Percentiles rank a stretch among this genome's conserved stretches.
Evolutionary conservation across 2,329 filamentous ascomycete genomes (phyloP).

Genomic region (Ophiosphaerella korrae): DNA sequence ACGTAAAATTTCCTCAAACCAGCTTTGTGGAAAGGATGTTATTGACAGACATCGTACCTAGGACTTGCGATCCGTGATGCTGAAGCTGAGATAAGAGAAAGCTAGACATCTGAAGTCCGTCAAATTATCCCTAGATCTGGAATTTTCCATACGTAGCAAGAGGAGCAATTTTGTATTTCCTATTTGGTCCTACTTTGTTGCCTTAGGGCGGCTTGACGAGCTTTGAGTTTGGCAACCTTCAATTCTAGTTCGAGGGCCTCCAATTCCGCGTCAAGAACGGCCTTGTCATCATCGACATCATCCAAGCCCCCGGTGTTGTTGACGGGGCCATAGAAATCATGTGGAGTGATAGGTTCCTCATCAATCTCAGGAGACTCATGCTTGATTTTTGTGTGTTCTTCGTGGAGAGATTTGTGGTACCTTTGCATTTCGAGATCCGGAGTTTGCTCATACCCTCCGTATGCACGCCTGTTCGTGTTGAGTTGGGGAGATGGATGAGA

Average conservation of each 20-base stretch:
- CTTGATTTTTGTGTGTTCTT: conserved; percentile 16
- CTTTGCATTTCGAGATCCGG: not conserved
- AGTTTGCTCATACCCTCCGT: not conserved
- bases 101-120: no score
- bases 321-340: conserved; percentile 6
- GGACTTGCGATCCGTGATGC: no score
- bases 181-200: conserved; percentile 4
- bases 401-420: not conserved
- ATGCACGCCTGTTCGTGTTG: not conserved
- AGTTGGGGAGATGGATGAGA: not conserved
- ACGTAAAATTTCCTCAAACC: no score
- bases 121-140: no score
- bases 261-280: conserved; percentile 16
- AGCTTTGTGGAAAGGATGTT: no score
- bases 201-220: conserved; percentile 7
- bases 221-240: conserved; percentile 17
- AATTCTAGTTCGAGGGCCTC: conserved; percentile 17
- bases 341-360: not conserved
- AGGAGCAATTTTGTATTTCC: no score
- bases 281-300: conserved; percentile 2
- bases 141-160: no score
- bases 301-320: conserved; percentile 4
- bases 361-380: conserved; percentile 18
- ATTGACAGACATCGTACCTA: no score
- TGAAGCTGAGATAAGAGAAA: no score